Conservation (phyloP, 148 eudicot species). For the Cornus florida region DNA sequence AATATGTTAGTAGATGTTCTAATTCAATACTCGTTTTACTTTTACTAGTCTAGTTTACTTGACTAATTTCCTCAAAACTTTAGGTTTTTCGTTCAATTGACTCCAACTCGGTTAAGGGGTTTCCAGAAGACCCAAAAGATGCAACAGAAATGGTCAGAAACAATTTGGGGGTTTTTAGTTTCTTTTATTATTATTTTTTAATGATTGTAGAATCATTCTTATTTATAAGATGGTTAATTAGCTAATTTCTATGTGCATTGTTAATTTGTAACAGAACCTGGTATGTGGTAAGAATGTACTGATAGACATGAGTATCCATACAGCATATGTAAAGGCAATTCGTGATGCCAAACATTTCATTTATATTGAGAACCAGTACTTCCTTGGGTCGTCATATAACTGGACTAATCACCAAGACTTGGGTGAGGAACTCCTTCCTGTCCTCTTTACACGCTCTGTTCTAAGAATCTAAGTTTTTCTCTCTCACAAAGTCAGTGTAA, state of each 20-base stretch:
- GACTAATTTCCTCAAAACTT: conserved; percentile 6
- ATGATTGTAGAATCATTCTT: too few relatives aligned
- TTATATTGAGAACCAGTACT: conserved; percentile 91
- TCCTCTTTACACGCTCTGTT: not conserved
- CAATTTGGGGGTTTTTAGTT: not conserved
- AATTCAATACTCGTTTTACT: not conserved
- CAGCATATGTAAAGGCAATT: conserved; percentile 83
- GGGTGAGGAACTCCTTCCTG: conserved; percentile 41
- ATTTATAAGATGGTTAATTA: not conserved
- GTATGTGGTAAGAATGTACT: conserved; percentile 87
- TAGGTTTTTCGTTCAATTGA: conserved; percentile 95
- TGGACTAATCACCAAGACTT: conserved; percentile 66
- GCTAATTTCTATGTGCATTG: not conserved
- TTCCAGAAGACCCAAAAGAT: conserved; percentile 79
- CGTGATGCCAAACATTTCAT: conserved; percentile 85
- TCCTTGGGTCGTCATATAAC: conserved; percentile 83
- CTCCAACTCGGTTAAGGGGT: conserved; percentile 80
- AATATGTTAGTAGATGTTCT: not conserved
- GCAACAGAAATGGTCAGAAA: conserved; percentile 51
- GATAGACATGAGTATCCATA: conserved; percentile 93
- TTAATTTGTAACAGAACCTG: conserved; percentile 46
- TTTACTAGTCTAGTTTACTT: too few relatives aligned
- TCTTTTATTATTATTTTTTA: too few relatives aligned
- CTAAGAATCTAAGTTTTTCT: too few relatives aligned
- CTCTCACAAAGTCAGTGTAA: too few relatives aligned